Evolutionary conservation across 495 filamentous ascomycete species (phyloP).

Genomic region (Letharia lupina): DNA sequence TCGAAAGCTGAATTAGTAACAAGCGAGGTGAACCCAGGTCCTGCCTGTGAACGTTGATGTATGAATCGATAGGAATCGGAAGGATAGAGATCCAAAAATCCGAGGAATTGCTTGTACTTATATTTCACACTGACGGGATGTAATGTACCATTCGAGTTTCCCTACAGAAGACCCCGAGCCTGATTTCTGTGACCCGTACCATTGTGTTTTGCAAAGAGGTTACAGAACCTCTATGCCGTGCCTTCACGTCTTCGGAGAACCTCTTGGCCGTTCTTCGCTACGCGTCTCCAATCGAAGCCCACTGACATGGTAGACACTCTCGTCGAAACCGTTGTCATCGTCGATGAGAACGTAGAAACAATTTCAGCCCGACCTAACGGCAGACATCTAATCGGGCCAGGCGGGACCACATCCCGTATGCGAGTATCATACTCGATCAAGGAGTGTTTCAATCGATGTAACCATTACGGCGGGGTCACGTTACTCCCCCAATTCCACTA

Average conservation of each 20-base stretch:
- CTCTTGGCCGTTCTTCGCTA: not conserved
- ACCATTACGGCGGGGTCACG: not conserved
- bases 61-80: not conserved
- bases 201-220: not conserved
- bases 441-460: not conserved
- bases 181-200: not conserved
- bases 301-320: not conserved
- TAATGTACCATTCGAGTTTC: not conserved
- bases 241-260: not conserved
- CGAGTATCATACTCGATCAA: not conserved
- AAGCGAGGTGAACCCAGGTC: not conserved
- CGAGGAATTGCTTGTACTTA: not conserved
- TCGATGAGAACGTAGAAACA: not conserved
- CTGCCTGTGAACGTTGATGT: not conserved
- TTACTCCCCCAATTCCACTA: not conserved
- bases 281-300: not conserved
- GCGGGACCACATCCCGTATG: not conserved
- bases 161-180: not conserved
- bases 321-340: not conserved
- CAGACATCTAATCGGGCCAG: not conserved
- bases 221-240: not conserved
- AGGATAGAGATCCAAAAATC: not conserved
- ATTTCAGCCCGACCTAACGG: not conserved
- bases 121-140: not conserved
- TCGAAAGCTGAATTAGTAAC: not conserved